Conservation (phyloP, 2,329 filamentous ascomycete genomes). For the Chaetomiaceae sp. region DNA sequence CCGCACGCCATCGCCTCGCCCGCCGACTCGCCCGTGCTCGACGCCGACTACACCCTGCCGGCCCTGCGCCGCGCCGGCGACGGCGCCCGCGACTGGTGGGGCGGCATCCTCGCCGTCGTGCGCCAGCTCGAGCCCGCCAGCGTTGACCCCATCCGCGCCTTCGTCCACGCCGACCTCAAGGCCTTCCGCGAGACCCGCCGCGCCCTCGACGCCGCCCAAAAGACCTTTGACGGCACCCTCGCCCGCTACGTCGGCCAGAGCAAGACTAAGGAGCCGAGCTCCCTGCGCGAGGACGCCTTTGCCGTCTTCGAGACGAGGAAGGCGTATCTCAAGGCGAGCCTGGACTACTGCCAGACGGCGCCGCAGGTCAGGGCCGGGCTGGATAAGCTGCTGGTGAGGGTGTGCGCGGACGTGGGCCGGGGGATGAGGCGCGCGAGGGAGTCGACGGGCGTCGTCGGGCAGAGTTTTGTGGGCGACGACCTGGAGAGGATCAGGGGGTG, state of each 20-base stretch:
- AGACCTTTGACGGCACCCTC: constrained; percentile 75
- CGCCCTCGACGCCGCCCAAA: constrained; percentile 72
- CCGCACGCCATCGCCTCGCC: constrained; percentile 60
- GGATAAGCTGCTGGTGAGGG: constrained; percentile 78
- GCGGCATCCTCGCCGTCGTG: constrained; percentile 64
- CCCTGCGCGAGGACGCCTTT: constrained; percentile 91
- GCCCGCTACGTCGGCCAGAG: constrained; percentile 78
- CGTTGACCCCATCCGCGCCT: constrained; percentile 75
- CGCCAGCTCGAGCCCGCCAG: constrained; percentile 73
- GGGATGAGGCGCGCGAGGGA: constrained; percentile 74
- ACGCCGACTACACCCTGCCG: constrained; percentile 90
- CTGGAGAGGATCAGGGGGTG: constrained; percentile 91
- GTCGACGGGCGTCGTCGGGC: constrained; percentile 48
- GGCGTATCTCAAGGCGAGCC: constrained; percentile 80
- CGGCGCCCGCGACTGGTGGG: constrained; percentile 83
- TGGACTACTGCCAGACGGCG: constrained; percentile 88
- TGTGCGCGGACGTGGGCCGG: constrained; percentile 83
- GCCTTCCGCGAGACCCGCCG: constrained; percentile 81
- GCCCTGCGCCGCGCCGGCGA: constrained; percentile 83
- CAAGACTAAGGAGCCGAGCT: constrained; percentile 90
- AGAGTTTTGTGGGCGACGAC: constrained; percentile 63
- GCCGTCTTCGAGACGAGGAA: constrained; percentile 90
- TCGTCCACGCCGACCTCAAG: constrained; percentile 73
- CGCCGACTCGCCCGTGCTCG: constrained; percentile 72
- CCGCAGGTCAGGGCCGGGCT: constrained; percentile 79